Evolutionary conservation across 495 filamentous ascomycete species (phyloP), one percentile per base, ranked within the genome.

Genomic region (Amniculicola lignicola): DNA sequence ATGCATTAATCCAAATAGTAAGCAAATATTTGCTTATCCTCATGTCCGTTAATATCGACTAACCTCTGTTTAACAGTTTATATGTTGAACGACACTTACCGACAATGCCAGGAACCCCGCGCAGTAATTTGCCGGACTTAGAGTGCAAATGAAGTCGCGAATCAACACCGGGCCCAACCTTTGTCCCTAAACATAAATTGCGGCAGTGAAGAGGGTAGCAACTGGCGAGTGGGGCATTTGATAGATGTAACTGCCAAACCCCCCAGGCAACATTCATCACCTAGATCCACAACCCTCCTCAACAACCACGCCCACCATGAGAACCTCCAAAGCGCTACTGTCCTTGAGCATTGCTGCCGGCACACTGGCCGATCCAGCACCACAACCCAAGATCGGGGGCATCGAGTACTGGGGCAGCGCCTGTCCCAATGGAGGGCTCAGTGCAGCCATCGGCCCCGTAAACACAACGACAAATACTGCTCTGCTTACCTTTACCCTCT

Each of bases 351-450:
- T 25, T 23, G 35, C 35, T 22, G 36, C 33, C 18, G 31, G 21
- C 31, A 36, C 35, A 40, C 35, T 47, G 4, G 33, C 18, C 2
- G 43, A 9, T 15, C 43, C 43, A 25, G 31, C 21, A 14, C 52
- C 52, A 41, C 41, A 47, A 22, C 43, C 52, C 4, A 22, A 22
- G 25, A 4, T 48, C 21, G 31, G 10, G 36, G 50, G 43, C 15
- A 43, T 50, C 29, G 36, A 33, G 14, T 57, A 57, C 33, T 57
- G n/a, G 2, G 54, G 54, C 33, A 57, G 54, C 45, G 54, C 35
- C 16, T 57, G 54, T 31, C 54, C 54, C 11, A 28, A 21, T 9
- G 43, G 44, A 41, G 54, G 54, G 19, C 54, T 57, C 4, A 33
- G 12, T 18, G 37, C 44, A 3, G 21, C 19, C 19, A 21, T 57